Percentiles rank a stretch among this genome's conserved stretches.
phyloP scores from a whole-genome alignment of 1,139 yeast species.

The Geotrichum candidum region DNA sequence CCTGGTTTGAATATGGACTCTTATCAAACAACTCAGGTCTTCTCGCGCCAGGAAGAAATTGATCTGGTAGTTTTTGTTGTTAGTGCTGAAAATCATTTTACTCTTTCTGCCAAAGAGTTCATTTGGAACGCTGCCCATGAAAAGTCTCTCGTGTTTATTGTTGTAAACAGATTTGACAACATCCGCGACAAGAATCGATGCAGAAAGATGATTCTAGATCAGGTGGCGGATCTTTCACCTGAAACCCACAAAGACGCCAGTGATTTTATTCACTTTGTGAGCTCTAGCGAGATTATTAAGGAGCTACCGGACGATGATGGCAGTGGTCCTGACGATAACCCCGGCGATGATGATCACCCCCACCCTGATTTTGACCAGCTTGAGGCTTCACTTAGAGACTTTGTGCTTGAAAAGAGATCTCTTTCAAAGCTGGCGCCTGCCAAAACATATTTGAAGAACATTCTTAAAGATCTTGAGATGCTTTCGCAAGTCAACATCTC shows the following conservation, averaged over 20 bases:
- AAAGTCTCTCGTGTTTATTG: conserved; percentile 86
- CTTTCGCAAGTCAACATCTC: conserved; percentile 58
- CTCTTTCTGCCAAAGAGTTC: conserved; percentile 90
- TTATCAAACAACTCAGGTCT: conserved; percentile 89
- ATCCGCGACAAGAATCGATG: conserved; percentile 78
- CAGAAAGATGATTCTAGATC: conserved; percentile 68
- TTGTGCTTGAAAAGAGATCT: conserved; percentile 83
- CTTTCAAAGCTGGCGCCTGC: conserved; percentile 89
- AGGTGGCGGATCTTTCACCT: conserved; percentile 82
- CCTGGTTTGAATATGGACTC: conserved; percentile 95
- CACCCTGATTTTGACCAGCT: conserved; percentile 73
- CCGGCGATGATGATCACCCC: conserved; percentile 32
- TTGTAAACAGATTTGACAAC: conserved; percentile 84
- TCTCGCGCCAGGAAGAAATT: conserved; percentile 94
- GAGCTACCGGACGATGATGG: conserved; percentile 31
- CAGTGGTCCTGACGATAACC: conserved; percentile 37
- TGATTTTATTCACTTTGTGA: conserved; percentile 92
- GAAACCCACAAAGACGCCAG: conserved; percentile 80
- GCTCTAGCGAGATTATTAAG: conserved; percentile 46
- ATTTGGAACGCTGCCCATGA: conserved; percentile 88
- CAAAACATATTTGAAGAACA: conserved; percentile 67
- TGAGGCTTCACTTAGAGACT: conserved; percentile 78
- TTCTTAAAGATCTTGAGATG: conserved; percentile 57
- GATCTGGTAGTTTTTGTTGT: conserved; percentile 95
- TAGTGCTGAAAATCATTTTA: conserved; percentile 92